These are phyloP conservation scores for Acrodontium crateriforme DNA, from an alignment of 2,329 filamentous ascomycete species.

Conservation along the genomic window DNA sequence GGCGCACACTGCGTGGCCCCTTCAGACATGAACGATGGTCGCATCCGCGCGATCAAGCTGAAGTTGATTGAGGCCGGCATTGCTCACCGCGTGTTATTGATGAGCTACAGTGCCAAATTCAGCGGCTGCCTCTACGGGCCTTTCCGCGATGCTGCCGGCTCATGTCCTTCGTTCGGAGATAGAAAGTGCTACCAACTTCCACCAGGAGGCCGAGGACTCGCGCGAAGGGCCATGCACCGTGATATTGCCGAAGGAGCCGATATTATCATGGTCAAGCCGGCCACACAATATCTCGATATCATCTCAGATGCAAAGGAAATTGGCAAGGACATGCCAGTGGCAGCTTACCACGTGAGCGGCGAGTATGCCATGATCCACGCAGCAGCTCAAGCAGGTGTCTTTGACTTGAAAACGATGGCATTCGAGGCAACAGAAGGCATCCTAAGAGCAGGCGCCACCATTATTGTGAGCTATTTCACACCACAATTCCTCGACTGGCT, in stretches of 20 bases:
- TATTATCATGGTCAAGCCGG: slow-evolving; percentile 98
- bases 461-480: slow-evolving; percentile 88
- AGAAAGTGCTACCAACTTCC: slow-evolving; percentile 94
- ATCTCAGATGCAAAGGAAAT: slow-evolving; percentile 95
- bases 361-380: slow-evolving; percentile 98
- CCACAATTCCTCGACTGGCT: slow-evolving; percentile 61
- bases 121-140: slow-evolving; percentile 92
- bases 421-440: slow-evolving; percentile 93
- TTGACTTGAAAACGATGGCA: slow-evolving; percentile 86
- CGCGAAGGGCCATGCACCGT: slow-evolving; percentile 73
- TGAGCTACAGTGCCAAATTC: slow-evolving; percentile 98
- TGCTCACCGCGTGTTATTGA: slow-evolving; percentile 77
- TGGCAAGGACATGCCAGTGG: slow-evolving; percentile 78
- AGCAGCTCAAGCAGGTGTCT: slow-evolving; percentile 87
- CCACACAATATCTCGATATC: slow-evolving; percentile 89
- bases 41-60: slow-evolving; percentile 92
- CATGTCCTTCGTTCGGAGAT: slow-evolving; percentile 81
- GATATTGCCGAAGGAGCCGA: slow-evolving; percentile 92
- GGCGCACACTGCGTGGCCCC: slow-evolving; percentile 95
- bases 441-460: slow-evolving; percentile 78
- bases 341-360: slow-evolving; percentile 92
- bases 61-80: slow-evolving; percentile 93
- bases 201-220: slow-evolving; percentile 79
- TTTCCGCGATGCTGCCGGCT: slow-evolving; percentile 92
- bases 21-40: slow-evolving; percentile 97